Evolutionary conservation across 768 basidiomycete species (phyloP), one percentile per base, ranked within the genome.

Genomic region (Rhodotorula toruloides): DNA sequence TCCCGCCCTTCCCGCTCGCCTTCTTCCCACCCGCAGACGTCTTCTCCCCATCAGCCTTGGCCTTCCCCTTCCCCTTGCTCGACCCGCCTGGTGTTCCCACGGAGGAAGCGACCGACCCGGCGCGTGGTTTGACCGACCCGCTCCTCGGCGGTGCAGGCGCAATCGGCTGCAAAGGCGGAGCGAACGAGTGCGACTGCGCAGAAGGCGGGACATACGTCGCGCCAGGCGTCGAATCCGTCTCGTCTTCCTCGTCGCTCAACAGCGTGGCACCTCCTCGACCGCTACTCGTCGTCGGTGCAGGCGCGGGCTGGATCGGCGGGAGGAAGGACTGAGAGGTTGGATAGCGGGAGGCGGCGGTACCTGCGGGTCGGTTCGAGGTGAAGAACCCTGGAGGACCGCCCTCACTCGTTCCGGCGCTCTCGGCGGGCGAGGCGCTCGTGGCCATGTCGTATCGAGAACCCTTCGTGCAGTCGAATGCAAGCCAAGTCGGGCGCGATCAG

Each of bases 211-310:
- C 31, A 13, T 25, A 19, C 50, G 17, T 4, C 31, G 2, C 36
- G n/a, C 37, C 43, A 12, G 49, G 34, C 31, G 2, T 54, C 53
- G 37, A n/a, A 9, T 63, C 54, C 22, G 53, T 36, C n/a, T 53
- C 39, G 43, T 34, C 50, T 8, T 67, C 62, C 12, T 63, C 67
- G 58, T 63, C 58, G 54, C 58, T 64, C 10, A 60, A 37, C 47
- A 62, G 42, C 14, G 57, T 63, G 12, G 62, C 62, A 4, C 61
- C 61, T 37, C 49, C 62, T 2, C 43, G 36, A 32, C 49, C 60
- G 34, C 39, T 29, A 25, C 52, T 43, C 39, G 27, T 21, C 43
- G 29, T 9, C n/a, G 52, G 10, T 3, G 60, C 12, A 8, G 56
- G 40, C 0, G 52, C 40, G 25, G 52, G 52, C 43, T 52, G 52